Evolutionary conservation across 495 filamentous ascomycete species (phyloP).

Genomic region (Lasiosphaeria miniovina): DNA sequence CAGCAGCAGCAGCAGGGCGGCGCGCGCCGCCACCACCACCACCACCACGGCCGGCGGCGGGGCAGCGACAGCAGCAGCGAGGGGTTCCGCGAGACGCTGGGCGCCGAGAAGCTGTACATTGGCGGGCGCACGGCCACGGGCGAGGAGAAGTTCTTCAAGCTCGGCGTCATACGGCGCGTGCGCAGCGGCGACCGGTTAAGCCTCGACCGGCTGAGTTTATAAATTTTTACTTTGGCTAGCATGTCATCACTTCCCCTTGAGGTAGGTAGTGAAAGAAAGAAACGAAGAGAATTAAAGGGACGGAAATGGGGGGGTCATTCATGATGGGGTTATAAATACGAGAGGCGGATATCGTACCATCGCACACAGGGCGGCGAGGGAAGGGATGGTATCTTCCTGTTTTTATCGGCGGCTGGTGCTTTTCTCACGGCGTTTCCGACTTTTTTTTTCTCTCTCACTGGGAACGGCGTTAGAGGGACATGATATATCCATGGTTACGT

Average conservation of each 20-base stretch:
- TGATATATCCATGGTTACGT: no score
- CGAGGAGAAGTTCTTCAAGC: constrained; percentile 82
- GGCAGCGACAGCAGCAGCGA: constrained; percentile 78
- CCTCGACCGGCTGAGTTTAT: constrained; percentile 56
- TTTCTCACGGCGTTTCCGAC: no score
- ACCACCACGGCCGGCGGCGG: constrained; percentile 50
- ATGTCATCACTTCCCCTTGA: background rate
- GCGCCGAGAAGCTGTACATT: constrained; percentile 81
- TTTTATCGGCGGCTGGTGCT: no score
- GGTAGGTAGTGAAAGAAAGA: background rate
- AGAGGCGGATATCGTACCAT: no score
- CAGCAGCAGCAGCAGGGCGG: constrained; percentile 22
- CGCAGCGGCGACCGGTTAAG: constrained; percentile 55
- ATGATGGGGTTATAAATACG: no score
- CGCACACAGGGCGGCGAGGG: no score
- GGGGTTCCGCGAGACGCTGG: constrained; percentile 71
- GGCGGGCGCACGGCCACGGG: constrained; percentile 80
- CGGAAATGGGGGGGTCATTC: no score
- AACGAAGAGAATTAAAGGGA: background rate
- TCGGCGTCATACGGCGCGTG: constrained; percentile 55
- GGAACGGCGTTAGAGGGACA: no score
- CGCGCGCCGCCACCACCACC: background rate
- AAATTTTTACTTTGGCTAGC: constrained; percentile 12
- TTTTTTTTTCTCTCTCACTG: no score
- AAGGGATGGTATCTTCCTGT: no score